Base-by-base conservation (phyloP, 2,329 filamentous ascomycete species). In the Claviceps capensis region DNA sequence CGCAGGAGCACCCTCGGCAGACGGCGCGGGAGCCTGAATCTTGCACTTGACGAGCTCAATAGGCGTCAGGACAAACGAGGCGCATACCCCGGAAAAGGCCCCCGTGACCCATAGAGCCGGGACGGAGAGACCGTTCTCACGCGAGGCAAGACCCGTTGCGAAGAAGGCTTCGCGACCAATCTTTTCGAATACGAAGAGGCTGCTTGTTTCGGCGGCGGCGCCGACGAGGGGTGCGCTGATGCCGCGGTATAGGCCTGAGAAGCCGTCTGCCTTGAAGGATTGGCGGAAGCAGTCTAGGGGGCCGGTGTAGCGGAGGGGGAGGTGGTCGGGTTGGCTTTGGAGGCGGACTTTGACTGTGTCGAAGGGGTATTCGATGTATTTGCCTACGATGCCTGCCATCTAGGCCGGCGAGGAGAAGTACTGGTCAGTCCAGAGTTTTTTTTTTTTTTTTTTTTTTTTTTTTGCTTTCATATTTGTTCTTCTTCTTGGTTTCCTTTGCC, bases 41-140 rank as follows among this genome's bases (percentile, higher is more conserved):
- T 93, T 94, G 78, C 93, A 98, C 71, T 98, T 98, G 65, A 98
- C 86, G 50, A 98, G 79, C 70, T 98, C 93, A 58, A 98, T 88
- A 0, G 93, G 93, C 0, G 93, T 98, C 55, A 98, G 79, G 36
- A 95, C 81, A 47, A 96, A 76, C 0, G 88, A 95, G 0, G 93
- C 95, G 62, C 95, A 86, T 41, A 86, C 85, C 37, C 93, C 93
- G 1, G 90, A 85, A 53, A 88, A 84, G 48, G 87, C 91, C 47
- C 93, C 93, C 17, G 88, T 94, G 49, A 82, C 71, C 65, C 88
- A 79, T 16, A 97, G 75, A 1, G 83, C 84, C 1, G 77, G 70
- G n/a, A 96, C 77, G 0, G 89, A 83, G 1, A 97, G 72, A 0
- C 80, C 75, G 49, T 79, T 71, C 43, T 78, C 75, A 17, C 71